A percentile compares a stretch with the other conserved stretches of the same genome.
Evolutionary conservation across 1,284 basidiomycete species (phyloP).

Genomic region (Ganoderma lingzhi): DNA sequence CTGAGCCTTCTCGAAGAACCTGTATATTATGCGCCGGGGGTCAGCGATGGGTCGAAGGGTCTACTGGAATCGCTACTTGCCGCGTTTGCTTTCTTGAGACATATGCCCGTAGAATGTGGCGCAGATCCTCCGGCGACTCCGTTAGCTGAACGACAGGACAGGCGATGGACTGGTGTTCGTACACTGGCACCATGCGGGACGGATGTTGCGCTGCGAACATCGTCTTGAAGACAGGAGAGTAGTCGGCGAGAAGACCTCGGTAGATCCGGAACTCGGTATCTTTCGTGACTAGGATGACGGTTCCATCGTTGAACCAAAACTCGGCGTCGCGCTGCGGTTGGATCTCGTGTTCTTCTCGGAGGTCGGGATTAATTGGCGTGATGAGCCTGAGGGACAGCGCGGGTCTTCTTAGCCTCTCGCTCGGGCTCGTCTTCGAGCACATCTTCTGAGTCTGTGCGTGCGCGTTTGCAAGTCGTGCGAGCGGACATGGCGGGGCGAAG

Average conservation of each 20-base stretch:
- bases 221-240: slow-evolving; percentile 16
- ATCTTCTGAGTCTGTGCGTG: too few relatives aligned
- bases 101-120: slow-evolving; percentile 12
- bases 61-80: too few relatives aligned
- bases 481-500: too few relatives aligned
- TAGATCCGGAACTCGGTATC: slow-evolving; percentile 19
- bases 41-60: too few relatives aligned
- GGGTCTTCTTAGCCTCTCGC: too few relatives aligned
- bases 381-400: too few relatives aligned
- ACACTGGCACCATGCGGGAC: background rate
- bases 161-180: background rate
- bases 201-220: slow-evolving; percentile 11
- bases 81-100: background rate
- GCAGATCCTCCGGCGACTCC: slow-evolving; percentile 11
- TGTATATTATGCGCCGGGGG: background rate
- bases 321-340: slow-evolving; percentile 12
- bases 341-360: too few relatives aligned
- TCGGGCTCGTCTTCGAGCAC: too few relatives aligned
- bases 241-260: slow-evolving; percentile 10
- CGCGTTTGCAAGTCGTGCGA: too few relatives aligned
- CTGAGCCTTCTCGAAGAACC: background rate
- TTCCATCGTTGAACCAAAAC: slow-evolving; percentile 26
- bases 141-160: slow-evolving; percentile 3
- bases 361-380: too few relatives aligned
- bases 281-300: slow-evolving; percentile 16